Evolutionary conservation across 2,329 filamentous ascomycete genomes (phyloP).

Genomic region (Pseudohalonectria lignicola): DNA sequence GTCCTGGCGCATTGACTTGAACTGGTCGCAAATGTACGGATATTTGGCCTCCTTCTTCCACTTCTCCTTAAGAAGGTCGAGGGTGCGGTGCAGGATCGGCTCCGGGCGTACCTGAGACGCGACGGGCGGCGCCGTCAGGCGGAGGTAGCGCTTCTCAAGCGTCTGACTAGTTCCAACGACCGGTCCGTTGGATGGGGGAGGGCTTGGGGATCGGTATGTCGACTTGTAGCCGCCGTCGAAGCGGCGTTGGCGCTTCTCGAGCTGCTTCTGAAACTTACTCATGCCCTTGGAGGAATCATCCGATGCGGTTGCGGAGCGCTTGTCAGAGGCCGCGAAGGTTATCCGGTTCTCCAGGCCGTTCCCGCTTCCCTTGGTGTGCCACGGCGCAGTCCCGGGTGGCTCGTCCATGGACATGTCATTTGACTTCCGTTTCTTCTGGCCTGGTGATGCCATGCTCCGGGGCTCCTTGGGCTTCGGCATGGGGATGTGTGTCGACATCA

Average conservation of each 20-base stretch:
- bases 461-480: neutral
- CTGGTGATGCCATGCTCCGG: conserved; percentile 10
- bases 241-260: conserved; percentile 82
- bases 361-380: conserved; percentile 50
- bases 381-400: conserved; percentile 46
- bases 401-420: conserved; percentile 44
- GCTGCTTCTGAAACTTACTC: conserved; percentile 83
- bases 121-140: conserved; percentile 81
- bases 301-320: conserved; percentile 14
- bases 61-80: conserved; percentile 86
- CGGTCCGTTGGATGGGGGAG: conserved; percentile 51
- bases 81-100: conserved; percentile 65
- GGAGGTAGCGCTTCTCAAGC: conserved; percentile 90
- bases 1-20: conserved; percentile 97
- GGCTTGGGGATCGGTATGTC: conserved; percentile 42
- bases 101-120: conserved; percentile 82
- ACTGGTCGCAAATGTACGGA: conserved; percentile 96
- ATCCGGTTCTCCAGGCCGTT: conserved; percentile 69
- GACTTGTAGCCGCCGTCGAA: conserved; percentile 61
- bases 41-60: conserved; percentile 94
- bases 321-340: conserved; percentile 45
- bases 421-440: conserved; percentile 75
- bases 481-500: conserved; percentile 2
- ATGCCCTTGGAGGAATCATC: conserved; percentile 30
- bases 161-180: conserved; percentile 76